A percentile compares a stretch with the other conserved stretches of the same genome.
phyloP scores from a whole-genome alignment of 352 stramenopile species.

The Phytopythium oedochilum region DNA sequence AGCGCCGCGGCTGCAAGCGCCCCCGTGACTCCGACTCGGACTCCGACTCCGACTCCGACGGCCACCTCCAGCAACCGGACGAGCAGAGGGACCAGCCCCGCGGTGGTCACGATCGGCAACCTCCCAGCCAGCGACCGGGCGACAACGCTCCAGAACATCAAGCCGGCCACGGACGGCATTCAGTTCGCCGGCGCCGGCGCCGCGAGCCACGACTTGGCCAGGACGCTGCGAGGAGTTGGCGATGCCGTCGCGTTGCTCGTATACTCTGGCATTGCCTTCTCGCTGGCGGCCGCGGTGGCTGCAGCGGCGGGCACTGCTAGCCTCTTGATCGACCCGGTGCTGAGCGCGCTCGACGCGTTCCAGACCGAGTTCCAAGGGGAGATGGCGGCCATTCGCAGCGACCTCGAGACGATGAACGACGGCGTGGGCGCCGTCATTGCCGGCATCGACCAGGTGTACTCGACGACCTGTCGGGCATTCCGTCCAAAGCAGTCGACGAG shows the following conservation, averaged over 20 bases:
- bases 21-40: no score
- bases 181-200: constrained; percentile 30
- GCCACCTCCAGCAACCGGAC: not conserved
- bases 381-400: constrained; percentile 19
- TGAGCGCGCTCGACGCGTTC: constrained; percentile 21
- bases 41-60: not conserved
- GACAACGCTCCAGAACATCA: constrained; percentile 24
- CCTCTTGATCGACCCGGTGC: constrained; percentile 22
- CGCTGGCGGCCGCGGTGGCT: constrained; percentile 31
- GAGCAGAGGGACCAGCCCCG: constrained; percentile 1
- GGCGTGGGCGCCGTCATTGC: constrained; percentile 23
- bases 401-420: constrained; percentile 20
- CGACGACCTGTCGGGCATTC: constrained; percentile 27
- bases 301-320: constrained; percentile 6
- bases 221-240: constrained; percentile 33
- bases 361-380: constrained; percentile 19
- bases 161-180: constrained; percentile 36
- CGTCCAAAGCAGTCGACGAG: constrained; percentile 34
- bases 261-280: constrained; percentile 37
- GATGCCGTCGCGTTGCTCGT: constrained; percentile 29
- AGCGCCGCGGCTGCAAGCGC: not conserved
- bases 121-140: constrained; percentile 2
- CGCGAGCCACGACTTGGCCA: constrained; percentile 19
- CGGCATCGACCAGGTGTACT: constrained; percentile 32
- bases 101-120: constrained; percentile 21